Conservation (phyloP, 192 early-diverging fungal genomes). For the Coemansia furcata region DNA sequence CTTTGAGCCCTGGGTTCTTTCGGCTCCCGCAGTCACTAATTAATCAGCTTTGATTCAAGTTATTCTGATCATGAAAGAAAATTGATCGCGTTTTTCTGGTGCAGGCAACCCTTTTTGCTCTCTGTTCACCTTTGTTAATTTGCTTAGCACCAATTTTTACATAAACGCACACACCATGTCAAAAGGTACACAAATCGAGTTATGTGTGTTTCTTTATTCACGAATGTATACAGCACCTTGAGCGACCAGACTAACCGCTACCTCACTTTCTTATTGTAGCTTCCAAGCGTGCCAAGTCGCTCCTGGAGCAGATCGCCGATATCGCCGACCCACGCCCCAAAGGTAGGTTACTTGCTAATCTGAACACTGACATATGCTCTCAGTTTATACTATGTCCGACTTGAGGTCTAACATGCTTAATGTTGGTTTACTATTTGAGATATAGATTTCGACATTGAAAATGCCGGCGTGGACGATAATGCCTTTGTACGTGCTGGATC, state of each 20-base stretch:
- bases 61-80: constrained; percentile 2
- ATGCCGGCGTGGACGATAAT: constrained; percentile 55
- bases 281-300: constrained; percentile 37
- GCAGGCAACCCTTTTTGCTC: not conserved
- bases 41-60: not conserved
- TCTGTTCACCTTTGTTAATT: not conserved
- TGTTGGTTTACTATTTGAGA: not conserved
- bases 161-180: constrained; percentile 1
- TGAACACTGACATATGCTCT: not conserved
- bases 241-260: not conserved
- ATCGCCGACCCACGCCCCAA: constrained; percentile 52
- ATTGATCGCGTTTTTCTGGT: not conserved
- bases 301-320: constrained; percentile 48
- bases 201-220: not conserved
- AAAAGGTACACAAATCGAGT: not conserved
- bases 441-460: constrained; percentile 72
- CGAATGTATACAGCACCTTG: not conserved
- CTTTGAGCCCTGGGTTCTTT: not conserved
- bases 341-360: constrained; percentile 9
- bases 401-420: not conserved
- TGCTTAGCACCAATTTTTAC: not conserved
- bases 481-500: constrained; percentile 41
- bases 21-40: not conserved
- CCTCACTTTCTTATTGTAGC: constrained; percentile 11
- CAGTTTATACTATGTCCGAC: not conserved